Evolutionary conservation across 2,329 filamentous ascomycete genomes (phyloP).

Genomic region (Paracamarosporium sp.): DNA sequence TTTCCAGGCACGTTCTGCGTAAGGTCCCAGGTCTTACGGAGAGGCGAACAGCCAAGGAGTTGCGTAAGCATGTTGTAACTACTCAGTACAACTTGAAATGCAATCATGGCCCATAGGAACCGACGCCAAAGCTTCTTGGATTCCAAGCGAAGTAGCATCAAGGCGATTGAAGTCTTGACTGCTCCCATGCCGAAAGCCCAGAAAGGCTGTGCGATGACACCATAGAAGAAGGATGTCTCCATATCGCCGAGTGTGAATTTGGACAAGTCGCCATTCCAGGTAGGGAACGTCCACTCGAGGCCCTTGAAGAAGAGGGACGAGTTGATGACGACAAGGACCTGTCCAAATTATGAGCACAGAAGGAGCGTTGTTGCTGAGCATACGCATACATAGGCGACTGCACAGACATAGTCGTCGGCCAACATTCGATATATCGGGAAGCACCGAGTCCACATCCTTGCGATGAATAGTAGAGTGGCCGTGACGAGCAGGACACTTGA

Average conservation of each 20-base stretch:
- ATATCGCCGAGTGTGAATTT: constrained; percentile 18
- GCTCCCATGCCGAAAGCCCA: constrained; percentile 26
- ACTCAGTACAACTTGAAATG: constrained; percentile 15
- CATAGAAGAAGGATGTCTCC: constrained; percentile 13
- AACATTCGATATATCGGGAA: constrained; percentile 19
- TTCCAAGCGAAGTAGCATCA: constrained; percentile 27
- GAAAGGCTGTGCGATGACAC: constrained; percentile 24
- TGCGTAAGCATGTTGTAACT: constrained; percentile 22
- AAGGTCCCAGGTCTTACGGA: constrained; percentile 21
- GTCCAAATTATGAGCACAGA: neutral
- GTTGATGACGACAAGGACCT: constrained; percentile 22
- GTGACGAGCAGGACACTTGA: constrained; percentile 17
- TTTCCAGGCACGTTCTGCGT: constrained; percentile 9
- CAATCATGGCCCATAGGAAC: constrained; percentile 23
- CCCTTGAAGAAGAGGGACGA: constrained; percentile 19
- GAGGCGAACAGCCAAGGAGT: constrained; percentile 23
- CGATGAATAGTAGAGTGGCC: constrained; percentile 18
- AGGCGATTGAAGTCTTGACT: constrained; percentile 23
- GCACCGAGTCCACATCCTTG: constrained; percentile 24
- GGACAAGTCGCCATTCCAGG: neutral
- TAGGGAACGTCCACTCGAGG: constrained; percentile 18
- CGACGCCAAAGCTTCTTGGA: constrained; percentile 14
- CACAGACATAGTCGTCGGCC: constrained; percentile 23
- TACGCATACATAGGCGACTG: constrained; percentile 21
- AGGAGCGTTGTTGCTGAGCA: neutral